phyloP scores from a whole-genome alignment of 805 yeast genomes.

The Metschnikowia anglica region DNA sequence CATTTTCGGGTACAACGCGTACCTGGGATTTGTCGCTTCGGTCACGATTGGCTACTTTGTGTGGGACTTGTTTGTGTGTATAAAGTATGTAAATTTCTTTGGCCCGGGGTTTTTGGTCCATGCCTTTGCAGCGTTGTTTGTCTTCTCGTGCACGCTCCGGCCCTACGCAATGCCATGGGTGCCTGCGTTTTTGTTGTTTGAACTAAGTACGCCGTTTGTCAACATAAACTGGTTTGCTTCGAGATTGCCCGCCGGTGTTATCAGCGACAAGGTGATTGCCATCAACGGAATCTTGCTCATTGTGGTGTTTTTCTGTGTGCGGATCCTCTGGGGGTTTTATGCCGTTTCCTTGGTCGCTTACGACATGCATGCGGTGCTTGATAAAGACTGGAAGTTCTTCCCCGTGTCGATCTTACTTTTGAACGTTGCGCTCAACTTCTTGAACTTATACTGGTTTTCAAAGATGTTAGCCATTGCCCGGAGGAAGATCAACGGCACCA shows the following conservation, averaged over 20 bases:
- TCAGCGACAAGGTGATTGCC: conserved; percentile 52
- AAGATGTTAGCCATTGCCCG: conserved; percentile 81
- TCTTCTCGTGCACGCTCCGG: conserved; percentile 58
- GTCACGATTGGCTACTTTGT: conserved; percentile 81
- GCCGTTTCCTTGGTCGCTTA: conserved; percentile 56
- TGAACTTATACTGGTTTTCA: conserved; percentile 83
- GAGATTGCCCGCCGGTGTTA: conserved; percentile 66
- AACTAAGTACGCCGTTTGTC: conserved; percentile 91
- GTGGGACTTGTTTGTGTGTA: conserved; percentile 83
- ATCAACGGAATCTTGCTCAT: conserved; percentile 75
- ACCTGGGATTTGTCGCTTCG: conserved; percentile 70
- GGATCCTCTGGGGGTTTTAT: conserved; percentile 85
- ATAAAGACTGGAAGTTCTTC: conserved; percentile 44
- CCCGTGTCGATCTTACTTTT: conserved; percentile 52
- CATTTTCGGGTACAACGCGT: conserved; percentile 70
- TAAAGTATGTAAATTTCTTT: conserved; percentile 60
- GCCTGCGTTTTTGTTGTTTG: conserved; percentile 81
- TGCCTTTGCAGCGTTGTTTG: conserved; percentile 77
- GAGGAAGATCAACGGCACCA: conserved; percentile 38
- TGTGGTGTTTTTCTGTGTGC: conserved; percentile 65
- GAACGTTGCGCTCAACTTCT: conserved; percentile 60
- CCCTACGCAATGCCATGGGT: conserved; percentile 83
- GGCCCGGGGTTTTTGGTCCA: conserved; percentile 83
- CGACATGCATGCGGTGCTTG: conserved; percentile 47
- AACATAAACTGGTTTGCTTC: conserved; percentile 90